Percentiles rank a stretch among this genome's conserved stretches.
Conservation (phyloP, 202 grass and related monocot genomes). For the Miscanthus sacchariflorus region DNA sequence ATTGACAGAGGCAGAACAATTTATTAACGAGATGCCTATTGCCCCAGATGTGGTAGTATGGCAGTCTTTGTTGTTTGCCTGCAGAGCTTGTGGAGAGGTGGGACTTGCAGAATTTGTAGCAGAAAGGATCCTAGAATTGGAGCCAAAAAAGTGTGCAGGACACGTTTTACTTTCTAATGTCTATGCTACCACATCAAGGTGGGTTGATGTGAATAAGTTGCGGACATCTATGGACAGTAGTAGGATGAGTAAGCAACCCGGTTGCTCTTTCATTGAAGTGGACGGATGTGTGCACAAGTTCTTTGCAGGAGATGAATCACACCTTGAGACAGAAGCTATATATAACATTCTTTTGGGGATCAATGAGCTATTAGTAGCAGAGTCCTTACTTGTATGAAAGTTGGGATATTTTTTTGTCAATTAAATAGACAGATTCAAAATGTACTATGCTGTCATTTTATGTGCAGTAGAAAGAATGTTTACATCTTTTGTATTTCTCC, state of each 20-base stretch:
- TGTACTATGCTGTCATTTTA: constrained; percentile 33
- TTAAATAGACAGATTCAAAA: constrained; percentile 27
- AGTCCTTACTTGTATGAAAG: constrained; percentile 50
- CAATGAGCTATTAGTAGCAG: constrained; percentile 54
- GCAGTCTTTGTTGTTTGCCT: constrained; percentile 89
- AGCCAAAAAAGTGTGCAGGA: constrained; percentile 60
- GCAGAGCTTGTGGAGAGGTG: constrained; percentile 64
- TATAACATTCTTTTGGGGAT: constrained; percentile 66
- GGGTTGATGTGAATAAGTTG: constrained; percentile 77
- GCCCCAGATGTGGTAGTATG: constrained; percentile 78
- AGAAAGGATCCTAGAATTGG: constrained; percentile 70
- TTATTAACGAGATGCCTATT: constrained; percentile 84
- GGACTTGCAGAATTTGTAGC: constrained; percentile 73
- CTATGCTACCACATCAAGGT: constrained; percentile 84
- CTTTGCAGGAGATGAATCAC: constrained; percentile 69
- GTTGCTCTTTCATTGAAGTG: constrained; percentile 94
- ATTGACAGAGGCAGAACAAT: constrained; percentile 64
- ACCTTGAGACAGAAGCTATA: constrained; percentile 67
- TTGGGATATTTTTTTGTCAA: background rate
- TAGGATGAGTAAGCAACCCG: constrained; percentile 75
- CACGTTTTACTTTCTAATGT: constrained; percentile 95
- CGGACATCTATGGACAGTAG: constrained; percentile 53
- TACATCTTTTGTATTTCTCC: constrained; percentile 36
- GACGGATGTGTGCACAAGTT: constrained; percentile 80
- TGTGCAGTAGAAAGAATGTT: constrained; percentile 3